A percentile compares a stretch with the other conserved stretches of the same genome.
phyloP scores from a whole-genome alignment of 2,329 filamentous ascomycete genomes.

The Mariannaea sp. region DNA sequence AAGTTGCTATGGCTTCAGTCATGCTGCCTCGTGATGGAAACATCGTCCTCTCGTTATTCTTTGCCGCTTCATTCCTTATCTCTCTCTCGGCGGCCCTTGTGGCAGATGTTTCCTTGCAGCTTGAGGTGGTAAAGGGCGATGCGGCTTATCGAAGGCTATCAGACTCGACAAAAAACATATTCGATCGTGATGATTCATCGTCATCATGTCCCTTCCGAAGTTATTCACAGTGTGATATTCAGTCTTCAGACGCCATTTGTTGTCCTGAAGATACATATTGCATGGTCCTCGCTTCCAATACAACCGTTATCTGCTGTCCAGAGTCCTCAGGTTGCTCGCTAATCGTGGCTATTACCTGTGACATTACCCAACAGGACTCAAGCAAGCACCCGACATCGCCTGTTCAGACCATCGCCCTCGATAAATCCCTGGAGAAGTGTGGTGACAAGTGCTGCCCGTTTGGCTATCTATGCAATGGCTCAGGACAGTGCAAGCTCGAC shows the following conservation, averaged over 20 bases:
- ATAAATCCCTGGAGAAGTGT: conserved; percentile 27
- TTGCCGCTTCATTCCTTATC: conserved; percentile 30
- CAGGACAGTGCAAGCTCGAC: conserved; percentile 28
- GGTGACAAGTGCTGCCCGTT: conserved; percentile 34
- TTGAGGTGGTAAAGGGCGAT: conserved; percentile 21
- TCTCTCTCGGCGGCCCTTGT: conserved; percentile 21
- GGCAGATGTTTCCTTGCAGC: conserved; percentile 24
- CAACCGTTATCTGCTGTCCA: conserved; percentile 35
- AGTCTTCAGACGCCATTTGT: conserved; percentile 31
- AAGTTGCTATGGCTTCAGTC: conserved; percentile 30
- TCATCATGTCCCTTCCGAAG: conserved; percentile 27
- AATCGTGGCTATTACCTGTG: conserved; percentile 34
- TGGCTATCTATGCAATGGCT: conserved; percentile 31
- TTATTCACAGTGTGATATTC: conserved; percentile 27
- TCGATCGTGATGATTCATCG: conserved; percentile 12
- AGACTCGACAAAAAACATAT: neutral
- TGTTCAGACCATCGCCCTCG: conserved; percentile 30
- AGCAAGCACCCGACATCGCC: conserved; percentile 24
- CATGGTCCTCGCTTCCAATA: conserved; percentile 35
- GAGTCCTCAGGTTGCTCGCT: conserved; percentile 24
- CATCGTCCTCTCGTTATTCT: conserved; percentile 27
- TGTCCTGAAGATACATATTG: conserved; percentile 27
- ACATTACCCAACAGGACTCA: conserved; percentile 26
- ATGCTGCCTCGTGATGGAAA: conserved; percentile 25
- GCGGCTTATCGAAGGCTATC: conserved; percentile 4